Percentiles rank a stretch among this genome's conserved stretches.
These are phyloP conservation scores for Colletotrichum paranaense DNA, from an alignment of 2,329 filamentous ascomycete genomes.

Conservation along the genomic window DNA sequence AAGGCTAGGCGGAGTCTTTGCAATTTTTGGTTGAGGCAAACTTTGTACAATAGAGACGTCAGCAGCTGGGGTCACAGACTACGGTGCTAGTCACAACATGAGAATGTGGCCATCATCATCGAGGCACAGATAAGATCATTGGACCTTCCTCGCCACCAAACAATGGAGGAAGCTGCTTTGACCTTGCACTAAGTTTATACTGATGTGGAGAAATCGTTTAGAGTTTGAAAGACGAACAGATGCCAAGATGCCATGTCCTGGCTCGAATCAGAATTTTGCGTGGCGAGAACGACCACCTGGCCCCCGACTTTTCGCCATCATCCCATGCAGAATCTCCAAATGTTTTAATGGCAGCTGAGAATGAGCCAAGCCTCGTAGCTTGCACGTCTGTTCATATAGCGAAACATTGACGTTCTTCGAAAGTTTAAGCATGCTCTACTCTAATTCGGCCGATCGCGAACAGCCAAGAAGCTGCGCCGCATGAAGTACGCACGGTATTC, in stretches of 20 bases:
- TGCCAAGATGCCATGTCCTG: neutral
- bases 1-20: neutral
- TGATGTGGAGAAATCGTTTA: neutral
- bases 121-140: neutral
- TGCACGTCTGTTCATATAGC: neutral
- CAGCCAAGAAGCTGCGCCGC: neutral
- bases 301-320: no score
- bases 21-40: neutral
- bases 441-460: neutral
- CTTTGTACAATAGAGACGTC: neutral
- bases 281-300: neutral
- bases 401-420: neutral
- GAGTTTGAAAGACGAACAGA: neutral
- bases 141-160: neutral
- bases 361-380: neutral
- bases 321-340: neutral
- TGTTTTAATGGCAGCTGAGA: no score
- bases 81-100: neutral
- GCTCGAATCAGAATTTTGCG: neutral
- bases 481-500: neutral
- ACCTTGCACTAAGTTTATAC: neutral
- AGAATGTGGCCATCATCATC: neutral
- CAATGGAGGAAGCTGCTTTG: neutral
- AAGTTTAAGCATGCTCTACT: neutral
- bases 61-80: no score